Percentiles rank a stretch among this genome's conserved stretches.
These are phyloP conservation scores for Dendrocalamus latiflorus DNA, from an alignment of 202 grass and related monocot species.

Conservation along the genomic window DNA sequence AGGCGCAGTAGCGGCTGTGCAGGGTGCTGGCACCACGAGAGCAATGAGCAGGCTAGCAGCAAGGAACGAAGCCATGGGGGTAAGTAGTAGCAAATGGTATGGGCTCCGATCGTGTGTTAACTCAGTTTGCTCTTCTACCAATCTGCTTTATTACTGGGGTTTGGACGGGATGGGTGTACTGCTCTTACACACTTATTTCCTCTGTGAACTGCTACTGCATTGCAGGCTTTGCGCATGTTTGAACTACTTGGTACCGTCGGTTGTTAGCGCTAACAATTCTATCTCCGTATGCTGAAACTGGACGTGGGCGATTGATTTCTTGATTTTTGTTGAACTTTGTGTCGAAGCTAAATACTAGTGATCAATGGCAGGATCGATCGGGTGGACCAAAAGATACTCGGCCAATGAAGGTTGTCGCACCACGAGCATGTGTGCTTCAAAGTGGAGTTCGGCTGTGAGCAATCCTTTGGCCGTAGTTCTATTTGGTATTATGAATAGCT, in stretches of 20 bases:
- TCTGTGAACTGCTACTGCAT: background rate
- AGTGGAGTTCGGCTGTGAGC: background rate
- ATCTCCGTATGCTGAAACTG: too few species aligned
- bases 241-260: background rate
- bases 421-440: background rate
- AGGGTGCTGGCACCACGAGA: background rate
- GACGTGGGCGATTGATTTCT: background rate
- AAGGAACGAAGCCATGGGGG: slow-evolving; percentile 7
- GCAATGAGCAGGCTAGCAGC: background rate
- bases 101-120: background rate
- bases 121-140: background rate
- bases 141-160: background rate
- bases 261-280: background rate
- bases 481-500: too few species aligned
- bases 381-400: background rate
- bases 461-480: background rate
- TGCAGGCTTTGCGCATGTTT: slow-evolving; percentile 29
- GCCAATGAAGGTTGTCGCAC: background rate
- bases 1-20: background rate
- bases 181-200: slow-evolving; percentile 21
- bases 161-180: background rate
- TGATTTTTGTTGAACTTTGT: background rate
- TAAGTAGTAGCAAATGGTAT: slow-evolving; percentile 4
- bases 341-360: too few species aligned
- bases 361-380: background rate